phyloP scores from a whole-genome alignment of 495 filamentous ascomycete species.

The Patellaria atrata region DNA sequence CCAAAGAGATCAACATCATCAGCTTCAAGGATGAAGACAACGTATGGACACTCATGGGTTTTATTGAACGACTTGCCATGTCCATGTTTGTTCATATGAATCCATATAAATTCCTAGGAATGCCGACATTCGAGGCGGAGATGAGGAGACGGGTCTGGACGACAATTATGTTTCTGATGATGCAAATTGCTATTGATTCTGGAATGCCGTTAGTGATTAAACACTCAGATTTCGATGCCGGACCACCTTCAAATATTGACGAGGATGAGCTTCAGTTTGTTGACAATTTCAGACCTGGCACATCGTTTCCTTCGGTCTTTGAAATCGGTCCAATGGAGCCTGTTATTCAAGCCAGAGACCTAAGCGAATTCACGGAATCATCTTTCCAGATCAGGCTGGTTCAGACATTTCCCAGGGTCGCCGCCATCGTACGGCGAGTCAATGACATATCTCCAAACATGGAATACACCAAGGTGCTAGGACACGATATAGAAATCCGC shows the following conservation, averaged over 20 bases:
- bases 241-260: background rate
- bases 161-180: slow-evolving; percentile 1
- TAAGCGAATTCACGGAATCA: too few species aligned
- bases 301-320: background rate
- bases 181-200: background rate
- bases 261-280: background rate
- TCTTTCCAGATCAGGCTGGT: too few species aligned
- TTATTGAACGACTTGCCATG: background rate
- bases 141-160: background rate
- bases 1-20: background rate
- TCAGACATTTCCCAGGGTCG: too few species aligned
- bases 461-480: too few species aligned
- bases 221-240: background rate
- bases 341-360: background rate
- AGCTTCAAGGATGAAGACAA: background rate
- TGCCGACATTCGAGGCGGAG: background rate
- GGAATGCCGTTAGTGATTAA: background rate
- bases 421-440: too few species aligned
- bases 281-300: background rate
- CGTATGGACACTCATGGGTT: background rate
- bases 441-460: too few species aligned
- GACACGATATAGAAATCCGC: too few species aligned
- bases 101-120: background rate
- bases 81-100: background rate
- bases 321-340: background rate